Evolutionary conservation across 1,284 basidiomycete genomes (phyloP).

Genomic region (Ganoderma lucidum): DNA sequence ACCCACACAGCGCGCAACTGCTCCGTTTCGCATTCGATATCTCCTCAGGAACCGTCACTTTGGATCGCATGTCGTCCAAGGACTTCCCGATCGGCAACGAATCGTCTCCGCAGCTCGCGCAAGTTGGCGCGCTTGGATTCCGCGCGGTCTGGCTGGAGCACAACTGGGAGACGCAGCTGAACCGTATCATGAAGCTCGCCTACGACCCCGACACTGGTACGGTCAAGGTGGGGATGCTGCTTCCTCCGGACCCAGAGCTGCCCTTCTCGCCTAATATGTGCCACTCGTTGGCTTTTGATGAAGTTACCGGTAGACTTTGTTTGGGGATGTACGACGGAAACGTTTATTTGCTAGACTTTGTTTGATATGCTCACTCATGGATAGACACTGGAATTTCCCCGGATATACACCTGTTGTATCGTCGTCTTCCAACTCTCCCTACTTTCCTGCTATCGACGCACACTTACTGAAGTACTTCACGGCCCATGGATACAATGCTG

Average conservation of each 20-base stretch:
- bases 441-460: background rate
- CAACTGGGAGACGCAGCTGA: conserved; percentile 56
- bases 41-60: conserved; percentile 11
- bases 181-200: conserved; percentile 54
- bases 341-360: conserved; percentile 59
- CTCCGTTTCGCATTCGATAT: conserved; percentile 35
- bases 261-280: conserved; percentile 56
- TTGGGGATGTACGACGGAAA: conserved; percentile 58
- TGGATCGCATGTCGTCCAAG: conserved; percentile 26
- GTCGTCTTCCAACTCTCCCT: background rate
- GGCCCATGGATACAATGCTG: background rate
- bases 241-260: conserved; percentile 51
- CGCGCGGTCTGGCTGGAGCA: conserved; percentile 62
- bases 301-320: conserved; percentile 56
- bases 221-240: conserved; percentile 43
- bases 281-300: conserved; percentile 58
- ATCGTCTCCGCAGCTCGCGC: conserved; percentile 51
- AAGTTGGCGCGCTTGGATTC: conserved; percentile 54
- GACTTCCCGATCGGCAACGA: conserved; percentile 36
- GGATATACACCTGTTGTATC: background rate
- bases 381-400: conserved; percentile 1
- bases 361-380: conserved; percentile 27
- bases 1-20: conserved; percentile 34
- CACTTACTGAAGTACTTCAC: background rate
- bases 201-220: conserved; percentile 40